Conservation (phyloP, 805 yeast species). For the Hanseniaspora taiwanica region DNA sequence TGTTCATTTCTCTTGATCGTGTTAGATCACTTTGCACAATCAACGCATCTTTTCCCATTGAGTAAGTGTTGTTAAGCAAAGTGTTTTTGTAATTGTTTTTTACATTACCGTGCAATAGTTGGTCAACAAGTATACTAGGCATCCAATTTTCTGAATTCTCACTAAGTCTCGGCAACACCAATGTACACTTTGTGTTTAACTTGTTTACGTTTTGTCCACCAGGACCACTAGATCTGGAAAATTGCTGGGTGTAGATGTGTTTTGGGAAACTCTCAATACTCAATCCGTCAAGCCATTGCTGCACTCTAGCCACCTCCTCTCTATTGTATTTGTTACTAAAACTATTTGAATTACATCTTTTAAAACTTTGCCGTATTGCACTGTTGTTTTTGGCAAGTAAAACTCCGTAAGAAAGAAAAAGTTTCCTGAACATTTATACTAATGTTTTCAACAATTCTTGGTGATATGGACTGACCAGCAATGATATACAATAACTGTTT, state of each 20-base stretch:
- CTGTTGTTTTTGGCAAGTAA: too few relatives aligned
- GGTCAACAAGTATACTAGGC: conserved; percentile 36
- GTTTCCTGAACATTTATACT: too few relatives aligned
- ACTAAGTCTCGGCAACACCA: conserved; percentile 36
- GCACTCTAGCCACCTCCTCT: conserved; percentile 5
- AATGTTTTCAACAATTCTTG: too few relatives aligned
- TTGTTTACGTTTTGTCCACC: conserved; percentile 86
- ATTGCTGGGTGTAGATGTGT: conserved; percentile 12
- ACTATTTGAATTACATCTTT: too few relatives aligned
- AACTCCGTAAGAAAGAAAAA: too few relatives aligned
- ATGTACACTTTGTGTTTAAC: conserved; percentile 45
- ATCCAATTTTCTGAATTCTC: conserved; percentile 37
- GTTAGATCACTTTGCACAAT: conserved; percentile 47
- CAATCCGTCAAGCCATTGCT: conserved; percentile 29
- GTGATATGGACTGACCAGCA: too few relatives aligned
- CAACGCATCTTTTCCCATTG: conserved; percentile 30
- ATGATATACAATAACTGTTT: too few relatives aligned
- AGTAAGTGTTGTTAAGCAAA: conserved; percentile 3
- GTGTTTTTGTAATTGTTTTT: conserved; percentile 42
- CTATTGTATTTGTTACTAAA: background rate
- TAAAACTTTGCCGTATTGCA: too few relatives aligned
- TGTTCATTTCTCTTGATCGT: conserved; percentile 46
- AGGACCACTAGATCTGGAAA: conserved; percentile 57
- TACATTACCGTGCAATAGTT: conserved; percentile 23
- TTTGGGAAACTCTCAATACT: conserved; percentile 24